Evolutionary conservation across 2,329 filamentous ascomycete species (phyloP).

Genomic region (Colletotrichum theobromicola): DNA sequence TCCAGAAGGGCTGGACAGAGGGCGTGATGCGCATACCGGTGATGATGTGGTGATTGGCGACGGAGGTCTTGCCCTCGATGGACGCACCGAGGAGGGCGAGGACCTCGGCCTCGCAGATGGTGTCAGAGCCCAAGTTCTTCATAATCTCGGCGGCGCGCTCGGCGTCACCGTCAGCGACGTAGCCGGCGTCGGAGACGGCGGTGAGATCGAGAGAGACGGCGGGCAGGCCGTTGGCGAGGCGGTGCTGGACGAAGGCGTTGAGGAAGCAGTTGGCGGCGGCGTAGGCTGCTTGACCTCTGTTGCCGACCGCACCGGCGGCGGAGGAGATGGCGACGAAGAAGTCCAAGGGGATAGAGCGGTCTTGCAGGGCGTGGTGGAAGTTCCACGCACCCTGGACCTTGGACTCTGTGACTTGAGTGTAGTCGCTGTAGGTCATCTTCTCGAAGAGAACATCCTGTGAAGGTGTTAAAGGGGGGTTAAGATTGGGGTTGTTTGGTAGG

Average conservation of each 20-base stretch:
- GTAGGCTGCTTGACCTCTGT: conserved; percentile 59
- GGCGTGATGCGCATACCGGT: conserved; percentile 58
- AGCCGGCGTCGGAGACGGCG: conserved; percentile 54
- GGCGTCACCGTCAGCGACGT: conserved; percentile 51
- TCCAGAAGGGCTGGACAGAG: conserved; percentile 56
- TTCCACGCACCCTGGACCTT: conserved; percentile 62
- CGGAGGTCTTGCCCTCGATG: conserved; percentile 45
- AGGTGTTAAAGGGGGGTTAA: not conserved
- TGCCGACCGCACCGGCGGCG: conserved; percentile 55
- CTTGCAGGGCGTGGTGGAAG: conserved; percentile 50
- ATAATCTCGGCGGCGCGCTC: conserved; percentile 50
- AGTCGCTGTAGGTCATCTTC: conserved; percentile 57
- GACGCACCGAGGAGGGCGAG: conserved; percentile 57
- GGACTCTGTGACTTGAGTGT: conserved; percentile 50
- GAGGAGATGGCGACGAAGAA: conserved; percentile 63
- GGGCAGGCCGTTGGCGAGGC: conserved; percentile 43
- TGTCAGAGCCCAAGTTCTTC: conserved; percentile 53
- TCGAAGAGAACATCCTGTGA: conserved; percentile 53
- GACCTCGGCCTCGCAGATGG: conserved; percentile 58
- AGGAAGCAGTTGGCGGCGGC: conserved; percentile 54
- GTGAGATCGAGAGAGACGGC: conserved; percentile 59
- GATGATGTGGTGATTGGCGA: conserved; percentile 56
- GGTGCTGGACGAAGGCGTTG: conserved; percentile 45
- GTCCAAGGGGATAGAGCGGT: conserved; percentile 40
- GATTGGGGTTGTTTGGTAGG: rapidly evolving